Conservation (phyloP, 2,329 filamentous ascomycete genomes). For the Hypoxylon sp. region DNA sequence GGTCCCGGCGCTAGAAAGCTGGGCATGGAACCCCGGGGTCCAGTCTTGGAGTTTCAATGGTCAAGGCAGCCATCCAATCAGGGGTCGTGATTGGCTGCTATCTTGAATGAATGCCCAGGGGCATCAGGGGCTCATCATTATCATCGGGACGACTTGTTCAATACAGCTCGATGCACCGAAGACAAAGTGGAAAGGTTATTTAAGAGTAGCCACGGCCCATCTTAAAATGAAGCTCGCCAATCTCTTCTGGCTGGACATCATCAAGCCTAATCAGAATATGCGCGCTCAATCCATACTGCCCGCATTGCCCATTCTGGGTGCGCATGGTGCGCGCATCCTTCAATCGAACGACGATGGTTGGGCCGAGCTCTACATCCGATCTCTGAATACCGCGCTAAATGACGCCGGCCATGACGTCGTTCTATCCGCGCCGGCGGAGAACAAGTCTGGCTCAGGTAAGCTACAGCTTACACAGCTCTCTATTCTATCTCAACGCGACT, state of each 20-base stretch:
- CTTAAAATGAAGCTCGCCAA: constrained; percentile 15
- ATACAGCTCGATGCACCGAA: constrained; percentile 24
- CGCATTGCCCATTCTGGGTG: constrained; percentile 37
- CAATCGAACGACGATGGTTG: constrained; percentile 81
- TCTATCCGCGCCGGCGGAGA: constrained; percentile 76
- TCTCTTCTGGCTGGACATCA: constrained; percentile 12
- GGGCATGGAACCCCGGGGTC: constrained; percentile 17
- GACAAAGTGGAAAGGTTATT: constrained; percentile 19
- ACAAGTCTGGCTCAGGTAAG: constrained; percentile 73
- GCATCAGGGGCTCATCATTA: constrained; percentile 28
- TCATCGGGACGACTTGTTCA: constrained; percentile 17
- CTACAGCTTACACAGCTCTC: constrained; percentile 6
- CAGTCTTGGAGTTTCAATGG: constrained; percentile 29
- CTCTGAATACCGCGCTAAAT: constrained; percentile 69
- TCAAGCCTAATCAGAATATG: constrained; percentile 37
- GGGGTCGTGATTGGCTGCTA: constrained; percentile 31
- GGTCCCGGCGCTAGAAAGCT: constrained; percentile 30
- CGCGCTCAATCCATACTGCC: constrained; percentile 37
- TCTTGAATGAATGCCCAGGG: constrained; percentile 13
- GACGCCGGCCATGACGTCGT: constrained; percentile 72
- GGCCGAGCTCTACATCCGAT: constrained; percentile 77
- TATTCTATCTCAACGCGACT: constrained; percentile 6
- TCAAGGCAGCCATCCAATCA: constrained; percentile 24
- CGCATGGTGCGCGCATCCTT: constrained; percentile 66
- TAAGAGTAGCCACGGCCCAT: constrained; percentile 20